Evolutionary conservation across 1,284 basidiomycete species (phyloP).

Genomic region (Spongiforma sp.): DNA sequence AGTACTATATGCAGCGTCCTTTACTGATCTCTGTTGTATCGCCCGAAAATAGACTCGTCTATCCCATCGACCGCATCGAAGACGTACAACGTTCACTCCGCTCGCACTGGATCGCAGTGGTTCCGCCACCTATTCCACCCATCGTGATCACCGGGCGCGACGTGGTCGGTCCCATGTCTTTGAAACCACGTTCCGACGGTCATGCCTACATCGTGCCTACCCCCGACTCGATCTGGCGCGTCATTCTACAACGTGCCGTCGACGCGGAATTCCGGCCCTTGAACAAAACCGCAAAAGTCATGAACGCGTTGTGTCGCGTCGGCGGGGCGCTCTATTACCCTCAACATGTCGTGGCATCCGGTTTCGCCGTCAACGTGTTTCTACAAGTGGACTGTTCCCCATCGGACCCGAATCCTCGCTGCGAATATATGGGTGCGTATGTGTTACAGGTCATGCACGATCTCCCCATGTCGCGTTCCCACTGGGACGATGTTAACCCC

Average conservation of each 20-base stretch:
- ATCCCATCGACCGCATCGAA: slow-evolving; percentile 11
- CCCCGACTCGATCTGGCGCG: slow-evolving; percentile 22
- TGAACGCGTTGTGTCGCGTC: not conserved
- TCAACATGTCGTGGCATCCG: slow-evolving; percentile 23
- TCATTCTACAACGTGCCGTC: slow-evolving; percentile 17
- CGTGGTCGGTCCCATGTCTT: slow-evolving; percentile 8
- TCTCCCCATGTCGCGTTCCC: not conserved
- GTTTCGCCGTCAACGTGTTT: slow-evolving; percentile 36
- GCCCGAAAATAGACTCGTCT: slow-evolving; percentile 4
- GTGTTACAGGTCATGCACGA: slow-evolving; percentile 16
- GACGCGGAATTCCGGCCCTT: slow-evolving; percentile 12
- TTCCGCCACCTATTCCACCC: slow-evolving; percentile 23
- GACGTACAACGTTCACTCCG: slow-evolving; percentile 14
- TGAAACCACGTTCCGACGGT: slow-evolving; percentile 8
- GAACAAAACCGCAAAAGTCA: slow-evolving; percentile 1
- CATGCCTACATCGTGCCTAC: slow-evolving; percentile 15
- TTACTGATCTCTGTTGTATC: not conserved
- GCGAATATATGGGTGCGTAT: slow-evolving; percentile 33
- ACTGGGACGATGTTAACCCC: slow-evolving; percentile 22
- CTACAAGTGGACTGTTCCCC: slow-evolving; percentile 13
- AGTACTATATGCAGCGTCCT: slow-evolving; percentile 13
- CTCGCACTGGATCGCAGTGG: slow-evolving; percentile 14
- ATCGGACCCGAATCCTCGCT: not conserved
- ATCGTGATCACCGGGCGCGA: slow-evolving; percentile 25
- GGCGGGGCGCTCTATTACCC: slow-evolving; percentile 17